phyloP scores from a whole-genome alignment of 78 protist species.

The Tieghemostelium lacteum region DNA sequence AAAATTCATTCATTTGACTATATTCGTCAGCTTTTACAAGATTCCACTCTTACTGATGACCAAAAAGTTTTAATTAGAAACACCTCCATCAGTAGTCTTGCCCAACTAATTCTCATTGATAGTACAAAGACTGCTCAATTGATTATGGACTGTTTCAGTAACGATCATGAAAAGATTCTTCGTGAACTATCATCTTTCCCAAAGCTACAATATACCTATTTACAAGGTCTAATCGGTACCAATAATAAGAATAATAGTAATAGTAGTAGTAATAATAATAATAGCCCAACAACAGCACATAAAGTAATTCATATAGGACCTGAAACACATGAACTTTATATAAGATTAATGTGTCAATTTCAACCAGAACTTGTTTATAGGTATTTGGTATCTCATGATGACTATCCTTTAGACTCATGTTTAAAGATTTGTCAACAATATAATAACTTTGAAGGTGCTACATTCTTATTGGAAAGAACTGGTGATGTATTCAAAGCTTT shows the following conservation, averaged over 20 bases:
- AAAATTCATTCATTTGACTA: slow-evolving; percentile 13
- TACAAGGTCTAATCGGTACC: slow-evolving; percentile 41
- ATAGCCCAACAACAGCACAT: not conserved
- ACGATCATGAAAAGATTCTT: slow-evolving; percentile 63
- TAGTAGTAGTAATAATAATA: not conserved
- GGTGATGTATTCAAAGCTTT: slow-evolving; percentile 80
- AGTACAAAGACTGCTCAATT: slow-evolving; percentile 62
- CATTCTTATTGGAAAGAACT: slow-evolving; percentile 74
- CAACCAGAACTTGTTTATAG: slow-evolving; percentile 50
- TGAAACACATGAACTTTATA: slow-evolving; percentile 67
- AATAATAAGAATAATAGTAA: not conserved
- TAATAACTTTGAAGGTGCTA: slow-evolving; percentile 76
- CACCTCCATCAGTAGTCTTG: slow-evolving; percentile 41
- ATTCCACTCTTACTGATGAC: not conserved
- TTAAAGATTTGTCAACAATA: slow-evolving; percentile 80
- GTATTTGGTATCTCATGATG: slow-evolving; percentile 54
- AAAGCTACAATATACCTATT: slow-evolving; percentile 60
- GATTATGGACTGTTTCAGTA: slow-evolving; percentile 65
- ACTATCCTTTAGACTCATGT: slow-evolving; percentile 79
- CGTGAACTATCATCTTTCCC: slow-evolving; percentile 56
- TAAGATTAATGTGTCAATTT: slow-evolving; percentile 65
- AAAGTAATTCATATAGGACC: slow-evolving; percentile 54
- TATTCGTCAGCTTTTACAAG: slow-evolving; percentile 17
- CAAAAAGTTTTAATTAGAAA: not conserved
- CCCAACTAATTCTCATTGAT: slow-evolving; percentile 62